Percentiles rank a stretch among this genome's conserved stretches.
These are phyloP conservation scores for Salicornia ramosissima DNA, from an alignment of 148 eudicot genomes.

Conservation along the genomic window DNA sequence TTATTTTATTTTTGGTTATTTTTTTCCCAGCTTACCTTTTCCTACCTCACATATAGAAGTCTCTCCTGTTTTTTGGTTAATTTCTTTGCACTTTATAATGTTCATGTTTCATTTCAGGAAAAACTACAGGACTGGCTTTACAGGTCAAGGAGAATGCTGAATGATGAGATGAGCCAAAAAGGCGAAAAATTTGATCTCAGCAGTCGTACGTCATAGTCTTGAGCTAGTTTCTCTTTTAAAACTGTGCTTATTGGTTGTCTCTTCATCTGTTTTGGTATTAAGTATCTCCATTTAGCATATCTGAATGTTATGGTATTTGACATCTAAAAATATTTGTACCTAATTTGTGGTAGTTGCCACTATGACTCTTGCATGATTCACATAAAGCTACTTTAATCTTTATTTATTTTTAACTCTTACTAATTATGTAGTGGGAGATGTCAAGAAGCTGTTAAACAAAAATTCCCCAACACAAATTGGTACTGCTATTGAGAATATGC, in stretches of 20 bases:
- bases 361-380: too few species aligned
- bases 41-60: too few species aligned
- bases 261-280: background rate
- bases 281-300: background rate
- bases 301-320: background rate
- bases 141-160: conserved; percentile 47
- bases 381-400: too few species aligned
- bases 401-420: too few species aligned
- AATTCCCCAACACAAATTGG: conserved; percentile 52
- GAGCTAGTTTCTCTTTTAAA: conserved; percentile 1
- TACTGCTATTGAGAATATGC: conserved; percentile 59
- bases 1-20: too few species aligned
- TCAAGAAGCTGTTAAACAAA: conserved; percentile 62
- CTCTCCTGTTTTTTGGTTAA: background rate
- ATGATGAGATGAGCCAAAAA: conserved; percentile 45
- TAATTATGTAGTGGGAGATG: conserved; percentile 45
- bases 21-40: too few species aligned
- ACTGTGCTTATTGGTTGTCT: background rate
- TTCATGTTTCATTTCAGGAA: conserved; percentile 47
- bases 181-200: conserved; percentile 48
- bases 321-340: background rate
- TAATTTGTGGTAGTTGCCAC: too few species aligned
- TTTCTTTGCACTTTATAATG: background rate
- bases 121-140: conserved; percentile 82
- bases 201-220: conserved; percentile 42